phyloP scores from a whole-genome alignment of 202 grass and related monocot genomes.

The Panicum hallii region DNA sequence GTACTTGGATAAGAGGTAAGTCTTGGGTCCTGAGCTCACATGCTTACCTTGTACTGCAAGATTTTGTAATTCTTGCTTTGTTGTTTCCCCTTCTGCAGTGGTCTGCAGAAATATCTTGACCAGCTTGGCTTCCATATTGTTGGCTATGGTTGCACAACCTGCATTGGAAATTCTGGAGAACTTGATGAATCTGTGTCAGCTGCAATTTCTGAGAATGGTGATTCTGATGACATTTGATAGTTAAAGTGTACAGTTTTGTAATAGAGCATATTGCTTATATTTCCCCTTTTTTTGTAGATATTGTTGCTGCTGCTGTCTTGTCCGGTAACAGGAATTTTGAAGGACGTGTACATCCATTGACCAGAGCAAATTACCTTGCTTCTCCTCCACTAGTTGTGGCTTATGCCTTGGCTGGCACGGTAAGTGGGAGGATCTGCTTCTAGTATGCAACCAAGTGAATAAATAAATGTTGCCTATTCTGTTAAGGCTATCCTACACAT shows the following conservation, averaged over 20 bases:
- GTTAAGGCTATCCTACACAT: not conserved
- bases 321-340: slow-evolving; percentile 99
- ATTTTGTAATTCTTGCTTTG: slow-evolving; percentile 27
- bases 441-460: not conserved
- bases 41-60: not conserved
- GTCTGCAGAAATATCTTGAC: slow-evolving; percentile 89
- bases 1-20: slow-evolving; percentile 88
- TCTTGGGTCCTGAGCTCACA: slow-evolving; percentile 5
- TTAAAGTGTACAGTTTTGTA: slow-evolving; percentile 20
- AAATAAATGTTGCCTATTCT: not conserved
- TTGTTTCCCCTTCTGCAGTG: slow-evolving; percentile 62
- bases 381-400: slow-evolving; percentile 97
- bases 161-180: slow-evolving; percentile 98
- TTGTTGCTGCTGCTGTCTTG: slow-evolving; percentile 94
- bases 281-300: slow-evolving; percentile 60
- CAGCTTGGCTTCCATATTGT: slow-evolving; percentile 96
- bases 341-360: slow-evolving; percentile 93
- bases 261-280: slow-evolving; percentile 31
- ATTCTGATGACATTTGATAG: slow-evolving; percentile 21
- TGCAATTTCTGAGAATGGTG: slow-evolving; percentile 92
- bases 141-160: slow-evolving; percentile 98
- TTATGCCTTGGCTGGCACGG: slow-evolving; percentile 97
- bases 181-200: slow-evolving; percentile 85
- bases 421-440: slow-evolving; percentile 35
- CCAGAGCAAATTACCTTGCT: slow-evolving; percentile 98